A percentile compares a stretch with the other conserved stretches of the same genome.
These are phyloP conservation scores for Purpureocillium lavendulum DNA, from an alignment of 2,329 filamentous ascomycete genomes.

Conservation along the genomic window DNA sequence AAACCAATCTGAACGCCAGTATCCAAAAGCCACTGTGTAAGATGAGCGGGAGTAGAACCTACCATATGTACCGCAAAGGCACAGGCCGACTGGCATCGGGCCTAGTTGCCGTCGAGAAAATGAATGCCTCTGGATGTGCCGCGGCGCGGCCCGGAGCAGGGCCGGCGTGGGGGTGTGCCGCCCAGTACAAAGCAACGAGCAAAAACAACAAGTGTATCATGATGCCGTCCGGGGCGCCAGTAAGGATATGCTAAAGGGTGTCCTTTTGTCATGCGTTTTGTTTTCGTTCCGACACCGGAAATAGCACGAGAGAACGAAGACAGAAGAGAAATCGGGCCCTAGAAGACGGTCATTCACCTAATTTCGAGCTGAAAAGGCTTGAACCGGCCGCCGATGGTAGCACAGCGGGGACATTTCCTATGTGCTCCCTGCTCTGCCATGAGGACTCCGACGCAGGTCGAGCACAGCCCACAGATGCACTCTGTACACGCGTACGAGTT, in stretches of 20 bases:
- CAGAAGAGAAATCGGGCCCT: background rate
- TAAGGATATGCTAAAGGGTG: too few species aligned
- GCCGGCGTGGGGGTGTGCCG: too few species aligned
- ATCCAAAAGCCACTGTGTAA: background rate
- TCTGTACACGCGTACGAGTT: conserved; percentile 93
- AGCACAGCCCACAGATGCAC: conserved; percentile 89
- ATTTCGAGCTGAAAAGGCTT: conserved; percentile 83
- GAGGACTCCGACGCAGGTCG: conserved; percentile 75
- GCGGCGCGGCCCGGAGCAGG: too few species aligned
- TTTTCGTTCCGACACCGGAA: background rate
- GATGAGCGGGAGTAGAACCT: too few species aligned
- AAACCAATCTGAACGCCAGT: background rate
- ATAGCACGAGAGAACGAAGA: background rate
- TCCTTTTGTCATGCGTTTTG: too few species aligned
- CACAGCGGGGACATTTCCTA: conserved; percentile 71
- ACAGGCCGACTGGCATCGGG: too few species aligned
- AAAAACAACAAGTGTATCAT: too few species aligned
- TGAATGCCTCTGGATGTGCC: too few species aligned
- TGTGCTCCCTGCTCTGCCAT: conserved; percentile 68
- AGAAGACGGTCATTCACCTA: conserved; percentile 6
- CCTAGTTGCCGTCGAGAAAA: too few species aligned
- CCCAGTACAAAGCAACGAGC: too few species aligned
- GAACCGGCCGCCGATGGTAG: conserved; percentile 69
- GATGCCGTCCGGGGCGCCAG: too few species aligned
- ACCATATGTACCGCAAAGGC: too few species aligned